Evolutionary conservation across 2,329 filamentous ascomycete genomes (phyloP).

Genomic region (Ophiocordyceps camponoti-saundersi): DNA sequence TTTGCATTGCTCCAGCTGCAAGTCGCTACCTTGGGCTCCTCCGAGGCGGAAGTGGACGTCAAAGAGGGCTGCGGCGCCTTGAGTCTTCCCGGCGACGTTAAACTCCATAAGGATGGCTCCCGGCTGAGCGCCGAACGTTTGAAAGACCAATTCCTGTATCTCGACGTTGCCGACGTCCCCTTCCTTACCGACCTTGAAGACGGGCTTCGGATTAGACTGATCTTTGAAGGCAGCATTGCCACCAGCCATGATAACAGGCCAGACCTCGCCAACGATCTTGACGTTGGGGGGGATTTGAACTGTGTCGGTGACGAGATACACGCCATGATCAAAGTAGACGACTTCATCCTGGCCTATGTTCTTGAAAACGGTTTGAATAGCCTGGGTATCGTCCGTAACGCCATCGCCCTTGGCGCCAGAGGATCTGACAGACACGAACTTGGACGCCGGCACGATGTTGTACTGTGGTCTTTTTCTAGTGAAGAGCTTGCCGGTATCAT

Average conservation of each 20-base stretch:
- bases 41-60: constrained; percentile 93
- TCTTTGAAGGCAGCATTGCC: constrained; percentile 57
- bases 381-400: constrained; percentile 67
- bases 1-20: constrained; percentile 63
- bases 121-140: constrained; percentile 66
- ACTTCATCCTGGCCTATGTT: constrained; percentile 44
- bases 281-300: constrained; percentile 61
- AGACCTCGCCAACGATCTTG: constrained; percentile 81
- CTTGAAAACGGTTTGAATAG: constrained; percentile 65
- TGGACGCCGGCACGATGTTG: constrained; percentile 42
- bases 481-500: constrained; percentile 50
- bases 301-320: constrained; percentile 54
- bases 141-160: constrained; percentile 74
- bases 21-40: constrained; percentile 65
- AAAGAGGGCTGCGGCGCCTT: constrained; percentile 70
- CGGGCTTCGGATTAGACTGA: constrained; percentile 58
- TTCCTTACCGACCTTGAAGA: constrained; percentile 66
- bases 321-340: constrained; percentile 60
- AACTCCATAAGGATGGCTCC: constrained; percentile 86
- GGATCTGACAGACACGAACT: constrained; percentile 70
- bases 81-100: constrained; percentile 55
- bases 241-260: constrained; percentile 75
- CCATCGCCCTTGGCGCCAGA: constrained; percentile 81
- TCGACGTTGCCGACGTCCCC: constrained; percentile 70
- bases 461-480: constrained; percentile 86